A percentile compares a stretch with the other conserved stretches of the same genome.
Conservation (phyloP, 179 eudicot species). For the Spinacia oleracea region DNA sequence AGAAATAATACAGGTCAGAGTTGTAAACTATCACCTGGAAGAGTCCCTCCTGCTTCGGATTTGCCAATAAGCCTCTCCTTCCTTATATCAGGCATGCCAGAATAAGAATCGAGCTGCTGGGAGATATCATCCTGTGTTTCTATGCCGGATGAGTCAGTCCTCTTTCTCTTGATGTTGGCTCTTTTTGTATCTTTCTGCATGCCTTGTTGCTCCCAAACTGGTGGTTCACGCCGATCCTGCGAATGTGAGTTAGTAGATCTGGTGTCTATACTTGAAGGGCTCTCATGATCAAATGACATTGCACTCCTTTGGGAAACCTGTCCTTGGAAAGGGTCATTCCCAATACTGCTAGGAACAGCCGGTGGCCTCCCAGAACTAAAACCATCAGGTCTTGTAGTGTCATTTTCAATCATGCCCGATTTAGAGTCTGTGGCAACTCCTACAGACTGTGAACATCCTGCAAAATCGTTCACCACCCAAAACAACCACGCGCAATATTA, state of each 20-base stretch:
- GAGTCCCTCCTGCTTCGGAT: slow-evolving; percentile 43
- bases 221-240: slow-evolving; percentile 63
- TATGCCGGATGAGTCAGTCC: slow-evolving; percentile 42
- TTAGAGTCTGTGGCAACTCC: slow-evolving; percentile 51
- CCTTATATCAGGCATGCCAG: slow-evolving; percentile 33
- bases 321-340: slow-evolving; percentile 66
- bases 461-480: slow-evolving; percentile 21
- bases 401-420: slow-evolving; percentile 51
- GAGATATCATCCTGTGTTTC: slow-evolving; percentile 46
- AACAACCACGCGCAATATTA: neutral
- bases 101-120: slow-evolving; percentile 45
- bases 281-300: slow-evolving; percentile 62
- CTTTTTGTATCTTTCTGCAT: slow-evolving; percentile 53
- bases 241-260: slow-evolving; percentile 61
- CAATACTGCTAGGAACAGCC: slow-evolving; percentile 54
- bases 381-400: slow-evolving; percentile 43
- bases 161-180: slow-evolving; percentile 59
- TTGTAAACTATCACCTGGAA: slow-evolving; percentile 36
- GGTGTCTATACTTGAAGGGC: slow-evolving; percentile 76
- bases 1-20: neutral
- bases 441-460: slow-evolving; percentile 61
- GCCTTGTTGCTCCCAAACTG: slow-evolving; percentile 59
- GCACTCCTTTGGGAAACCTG: slow-evolving; percentile 57
- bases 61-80: slow-evolving; percentile 45
- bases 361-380: slow-evolving; percentile 53